Evolutionary conservation across 202 grass and related monocot species (phyloP).

Genomic region (Musa balbisiana): DNA sequence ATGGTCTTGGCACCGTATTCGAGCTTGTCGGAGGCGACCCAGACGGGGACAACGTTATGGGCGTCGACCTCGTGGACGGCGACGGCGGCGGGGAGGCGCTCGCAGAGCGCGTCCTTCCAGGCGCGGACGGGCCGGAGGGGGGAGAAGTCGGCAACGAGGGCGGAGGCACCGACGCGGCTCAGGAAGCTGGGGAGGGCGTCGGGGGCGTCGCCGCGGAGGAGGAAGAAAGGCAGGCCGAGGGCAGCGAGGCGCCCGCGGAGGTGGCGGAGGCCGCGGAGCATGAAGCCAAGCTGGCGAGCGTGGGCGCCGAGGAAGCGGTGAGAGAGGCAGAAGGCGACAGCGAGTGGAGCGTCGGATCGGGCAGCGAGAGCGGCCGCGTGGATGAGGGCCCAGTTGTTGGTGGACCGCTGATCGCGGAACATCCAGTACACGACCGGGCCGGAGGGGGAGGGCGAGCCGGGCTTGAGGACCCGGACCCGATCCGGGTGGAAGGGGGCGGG

Average conservation of each 20-base stretch:
- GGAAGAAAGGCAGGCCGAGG: constrained; percentile 57
- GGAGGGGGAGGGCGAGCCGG: constrained; percentile 11
- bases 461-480: constrained; percentile 52
- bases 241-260: constrained; percentile 27
- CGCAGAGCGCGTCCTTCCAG: constrained; percentile 42
- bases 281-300: constrained; percentile 60
- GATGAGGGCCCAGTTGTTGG: constrained; percentile 91
- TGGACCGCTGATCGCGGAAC: constrained; percentile 77
- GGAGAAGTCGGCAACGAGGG: constrained; percentile 76
- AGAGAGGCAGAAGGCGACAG: constrained; percentile 52
- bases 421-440: constrained; percentile 95
- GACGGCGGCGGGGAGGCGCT: constrained; percentile 24
- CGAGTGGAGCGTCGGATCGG: constrained; percentile 37
- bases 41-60: constrained; percentile 78
- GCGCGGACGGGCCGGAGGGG: constrained; percentile 54
- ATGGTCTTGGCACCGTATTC: constrained; percentile 80
- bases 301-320: constrained; percentile 55
- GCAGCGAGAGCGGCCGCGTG: constrained; percentile 65
- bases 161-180: constrained; percentile 46
- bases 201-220: constrained; percentile 38
- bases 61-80: constrained; percentile 75
- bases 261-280: constrained; percentile 54
- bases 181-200: constrained; percentile 47
- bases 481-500: constrained; percentile 30
- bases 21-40: constrained; percentile 60